Percentiles rank a stretch among this genome's conserved stretches.
Evolutionary conservation across 805 yeast species (phyloP).

Genomic region (Kodamaea neixiangensis): DNA sequence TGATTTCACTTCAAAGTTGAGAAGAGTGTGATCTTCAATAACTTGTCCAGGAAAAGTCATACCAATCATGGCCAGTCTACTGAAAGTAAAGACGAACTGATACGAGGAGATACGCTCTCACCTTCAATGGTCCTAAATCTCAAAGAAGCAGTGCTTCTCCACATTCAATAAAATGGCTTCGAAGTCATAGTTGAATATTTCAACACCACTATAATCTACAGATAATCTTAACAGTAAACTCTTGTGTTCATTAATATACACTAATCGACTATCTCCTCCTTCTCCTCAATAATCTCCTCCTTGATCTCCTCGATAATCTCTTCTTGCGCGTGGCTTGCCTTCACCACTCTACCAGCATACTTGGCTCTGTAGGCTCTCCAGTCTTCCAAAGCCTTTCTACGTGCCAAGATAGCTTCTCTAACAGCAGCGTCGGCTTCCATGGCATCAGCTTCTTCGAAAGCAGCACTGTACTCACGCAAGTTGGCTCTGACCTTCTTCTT

Average conservation of each 20-base stretch:
- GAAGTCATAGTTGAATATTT: background rate
- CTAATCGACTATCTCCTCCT: constrained; percentile 65
- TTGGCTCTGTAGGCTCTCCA: constrained; percentile 80
- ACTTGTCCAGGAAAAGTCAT: too few relatives aligned
- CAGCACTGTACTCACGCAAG: constrained; percentile 84
- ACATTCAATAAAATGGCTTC: background rate
- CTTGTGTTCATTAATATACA: constrained; percentile 6
- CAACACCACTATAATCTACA: background rate
- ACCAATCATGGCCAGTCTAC: too few relatives aligned
- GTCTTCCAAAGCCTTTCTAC: constrained; percentile 78
- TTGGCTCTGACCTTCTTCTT: constrained; percentile 89
- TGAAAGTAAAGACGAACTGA: too few relatives aligned
- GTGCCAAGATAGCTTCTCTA: constrained; percentile 81
- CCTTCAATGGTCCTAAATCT: too few relatives aligned
- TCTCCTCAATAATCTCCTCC: constrained; percentile 72
- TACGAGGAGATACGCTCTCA: too few relatives aligned
- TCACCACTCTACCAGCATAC: constrained; percentile 33
- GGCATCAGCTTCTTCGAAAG: constrained; percentile 92
- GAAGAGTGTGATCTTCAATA: too few relatives aligned
- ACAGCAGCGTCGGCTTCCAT: constrained; percentile 94
- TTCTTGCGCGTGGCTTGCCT: constrained; percentile 52
- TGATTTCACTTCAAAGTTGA: too few relatives aligned
- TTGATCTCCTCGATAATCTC: constrained; percentile 70
- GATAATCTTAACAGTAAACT: background rate
- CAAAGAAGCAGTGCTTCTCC: too few relatives aligned